Evolutionary conservation across 78 protist genomes (phyloP).

Genomic region (Dictyostelium brefeldianum): DNA sequence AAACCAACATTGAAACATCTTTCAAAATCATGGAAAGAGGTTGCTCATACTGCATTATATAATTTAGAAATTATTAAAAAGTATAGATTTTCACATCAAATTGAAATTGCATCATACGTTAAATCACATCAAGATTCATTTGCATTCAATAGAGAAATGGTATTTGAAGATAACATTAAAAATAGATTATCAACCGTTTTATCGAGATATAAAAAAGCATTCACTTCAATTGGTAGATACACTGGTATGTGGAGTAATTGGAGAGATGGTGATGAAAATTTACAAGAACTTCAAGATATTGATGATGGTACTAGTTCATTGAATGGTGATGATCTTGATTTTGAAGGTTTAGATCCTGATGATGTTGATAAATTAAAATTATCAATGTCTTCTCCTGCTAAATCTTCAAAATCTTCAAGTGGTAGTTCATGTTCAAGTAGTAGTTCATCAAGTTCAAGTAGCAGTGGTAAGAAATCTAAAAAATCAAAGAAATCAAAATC

Average conservation of each 20-base stretch:
- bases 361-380: neutral
- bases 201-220: conserved; percentile 63
- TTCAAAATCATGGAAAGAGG: conserved; percentile 77
- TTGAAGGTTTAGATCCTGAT: conserved; percentile 7
- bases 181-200: conserved; percentile 64
- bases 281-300: conserved; percentile 42
- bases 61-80: conserved; percentile 60
- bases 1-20: conserved; percentile 53
- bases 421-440: too few species aligned
- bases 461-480: neutral
- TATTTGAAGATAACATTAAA: conserved; percentile 51
- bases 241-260: conserved; percentile 78
- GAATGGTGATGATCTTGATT: neutral
- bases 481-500: neutral
- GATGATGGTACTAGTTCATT: neutral
- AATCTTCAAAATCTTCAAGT: neutral
- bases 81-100: conserved; percentile 72
- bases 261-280: conserved; percentile 64
- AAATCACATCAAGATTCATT: conserved; percentile 66
- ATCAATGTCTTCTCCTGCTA: neutral
- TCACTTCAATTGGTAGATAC: conserved; percentile 78
- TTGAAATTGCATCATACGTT: conserved; percentile 76
- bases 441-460: too few species aligned
- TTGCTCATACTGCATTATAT: conserved; percentile 70
- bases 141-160: conserved; percentile 77